Evolutionary conservation across 495 filamentous ascomycete genomes (phyloP).

Genomic region (Stereocaulon alpinum): DNA sequence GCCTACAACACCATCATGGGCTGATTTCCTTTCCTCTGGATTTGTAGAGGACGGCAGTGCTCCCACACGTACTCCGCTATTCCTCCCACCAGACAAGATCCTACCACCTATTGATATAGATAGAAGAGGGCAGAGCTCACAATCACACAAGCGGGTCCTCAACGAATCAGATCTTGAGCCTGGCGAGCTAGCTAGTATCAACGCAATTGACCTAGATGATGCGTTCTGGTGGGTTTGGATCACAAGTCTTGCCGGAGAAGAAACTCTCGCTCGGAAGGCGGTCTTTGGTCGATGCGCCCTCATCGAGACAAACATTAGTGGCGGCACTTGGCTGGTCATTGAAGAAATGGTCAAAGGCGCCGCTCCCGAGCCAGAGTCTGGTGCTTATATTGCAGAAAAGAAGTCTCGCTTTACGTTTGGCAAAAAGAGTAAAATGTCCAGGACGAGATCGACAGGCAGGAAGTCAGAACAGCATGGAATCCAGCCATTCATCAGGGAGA

Average conservation of each 20-base stretch:
- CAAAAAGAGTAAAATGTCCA: slow-evolving; percentile 51
- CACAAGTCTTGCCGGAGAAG: slow-evolving; percentile 85
- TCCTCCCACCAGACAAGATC: slow-evolving; percentile 85
- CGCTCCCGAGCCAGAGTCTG: slow-evolving; percentile 70
- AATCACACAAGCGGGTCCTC: slow-evolving; percentile 66
- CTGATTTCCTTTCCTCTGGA: slow-evolving; percentile 89
- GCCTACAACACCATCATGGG: slow-evolving; percentile 94
- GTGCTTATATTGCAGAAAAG: slow-evolving; percentile 87
- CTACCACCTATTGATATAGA: slow-evolving; percentile 71
- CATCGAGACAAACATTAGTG: slow-evolving; percentile 72
- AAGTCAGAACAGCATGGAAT: slow-evolving; percentile 27
- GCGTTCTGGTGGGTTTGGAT: slow-evolving; percentile 99
- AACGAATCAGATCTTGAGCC: slow-evolving; percentile 67
- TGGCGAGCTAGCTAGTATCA: slow-evolving; percentile 88
- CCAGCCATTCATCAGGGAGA: slow-evolving; percentile 44
- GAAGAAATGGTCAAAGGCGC: slow-evolving; percentile 96
- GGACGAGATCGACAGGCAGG: slow-evolving; percentile 57
- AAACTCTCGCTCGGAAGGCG: slow-evolving; percentile 72
- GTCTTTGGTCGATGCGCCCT: slow-evolving; percentile 91
- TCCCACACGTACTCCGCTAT: slow-evolving; percentile 44
- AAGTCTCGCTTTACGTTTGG: slow-evolving; percentile 81
- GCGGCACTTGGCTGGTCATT: slow-evolving; percentile 82
- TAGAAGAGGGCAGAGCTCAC: slow-evolving; percentile 68
- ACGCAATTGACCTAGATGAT: slow-evolving; percentile 77
- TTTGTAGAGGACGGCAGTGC: slow-evolving; percentile 63